Evolutionary conservation across 805 yeast genomes (phyloP).

Genomic region (Hanseniaspora nectarophila): DNA sequence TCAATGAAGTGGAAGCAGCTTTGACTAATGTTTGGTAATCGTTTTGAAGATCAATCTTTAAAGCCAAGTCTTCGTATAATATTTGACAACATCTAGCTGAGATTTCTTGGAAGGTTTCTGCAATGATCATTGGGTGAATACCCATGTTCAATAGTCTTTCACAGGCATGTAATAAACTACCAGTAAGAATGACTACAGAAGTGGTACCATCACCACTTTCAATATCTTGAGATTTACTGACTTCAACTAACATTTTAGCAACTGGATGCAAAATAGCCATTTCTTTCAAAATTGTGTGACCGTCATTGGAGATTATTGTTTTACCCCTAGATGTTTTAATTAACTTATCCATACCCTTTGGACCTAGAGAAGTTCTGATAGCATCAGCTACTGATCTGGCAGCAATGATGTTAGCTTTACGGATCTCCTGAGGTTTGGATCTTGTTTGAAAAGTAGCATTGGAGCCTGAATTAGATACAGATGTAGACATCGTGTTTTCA

Average conservation of each 20-base stretch:
- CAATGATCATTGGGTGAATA: conserved; percentile 88
- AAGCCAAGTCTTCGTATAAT: conserved; percentile 64
- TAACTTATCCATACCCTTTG: conserved; percentile 99
- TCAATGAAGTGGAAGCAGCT: conserved; percentile 89
- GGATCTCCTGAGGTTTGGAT: conserved; percentile 90
- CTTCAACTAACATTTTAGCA: conserved; percentile 94
- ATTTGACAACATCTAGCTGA: conserved; percentile 74
- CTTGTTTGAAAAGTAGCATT: conserved; percentile 85
- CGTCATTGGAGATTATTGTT: conserved; percentile 91
- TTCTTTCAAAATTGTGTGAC: conserved; percentile 90
- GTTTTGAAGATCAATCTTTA: conserved; percentile 50
- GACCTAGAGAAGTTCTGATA: conserved; percentile 88
- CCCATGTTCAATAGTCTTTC: conserved; percentile 80
- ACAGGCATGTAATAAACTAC: conserved; percentile 88
- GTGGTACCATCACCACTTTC: conserved; percentile 99
- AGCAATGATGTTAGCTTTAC: conserved; percentile 76
- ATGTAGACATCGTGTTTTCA: conserved; percentile 20
- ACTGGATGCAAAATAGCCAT: conserved; percentile 99
- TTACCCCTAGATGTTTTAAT: conserved; percentile 87
- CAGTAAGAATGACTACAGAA: conserved; percentile 89
- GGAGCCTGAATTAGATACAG: conserved; percentile 34
- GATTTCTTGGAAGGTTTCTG: conserved; percentile 86
- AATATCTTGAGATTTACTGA: conserved; percentile 93
- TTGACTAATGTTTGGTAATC: conserved; percentile 76
- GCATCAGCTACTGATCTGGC: conserved; percentile 95